Base-by-base conservation (phyloP, 1,284 basidiomycete species). In the Ustilago cynodontis region DNA sequence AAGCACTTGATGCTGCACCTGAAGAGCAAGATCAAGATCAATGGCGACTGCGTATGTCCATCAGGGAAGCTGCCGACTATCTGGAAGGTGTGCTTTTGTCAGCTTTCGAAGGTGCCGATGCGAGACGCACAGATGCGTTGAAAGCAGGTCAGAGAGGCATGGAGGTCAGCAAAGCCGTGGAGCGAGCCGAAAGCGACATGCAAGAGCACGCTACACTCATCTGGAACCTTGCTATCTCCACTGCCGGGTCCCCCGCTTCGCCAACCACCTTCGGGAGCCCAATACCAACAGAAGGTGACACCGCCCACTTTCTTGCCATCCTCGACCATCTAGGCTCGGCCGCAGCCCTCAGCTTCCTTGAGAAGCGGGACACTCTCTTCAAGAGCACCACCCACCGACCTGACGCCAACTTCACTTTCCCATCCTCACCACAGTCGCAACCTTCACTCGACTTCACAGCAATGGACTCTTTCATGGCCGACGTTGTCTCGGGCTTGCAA, bases 301-400 rank as follows among this genome's bases (percentile, higher is more conserved):
- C 89, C 39, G 90, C 91, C 53, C 92, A 91, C 0, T 93, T 94
- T 4, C 89, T 90, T 57, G 91, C 93, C 0, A 92, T 93, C 4
- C 61, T 71, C n/a, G 68, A 73, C 22, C 53, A 59, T 29, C 59
- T 64, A 16, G 69, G 75, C 26, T 60, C 66, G 2, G 71, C 75
- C 1, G 75, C 75, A 3, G 75, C 75, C 1, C 71, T 67, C 20
- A 61, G 94, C 20, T 98, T 95, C 93, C 91, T 93, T 1, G 95
- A 98, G 87, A 96, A 96, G 87, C 88, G 92, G 31, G 94, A 95
- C 84, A 91, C 97, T n/a, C 94, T 98, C 82, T 97, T 95, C 81
- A 90, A 91, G 65, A 90, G 89, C 35, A 61, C 61, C 2, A 88
- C 89, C 56, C 95, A 93, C 91, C 90, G 93, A 78, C 90, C 94